phyloP scores from a whole-genome alignment of 371 early-diverging fungal species.

The Fennellomyces sp. region DNA sequence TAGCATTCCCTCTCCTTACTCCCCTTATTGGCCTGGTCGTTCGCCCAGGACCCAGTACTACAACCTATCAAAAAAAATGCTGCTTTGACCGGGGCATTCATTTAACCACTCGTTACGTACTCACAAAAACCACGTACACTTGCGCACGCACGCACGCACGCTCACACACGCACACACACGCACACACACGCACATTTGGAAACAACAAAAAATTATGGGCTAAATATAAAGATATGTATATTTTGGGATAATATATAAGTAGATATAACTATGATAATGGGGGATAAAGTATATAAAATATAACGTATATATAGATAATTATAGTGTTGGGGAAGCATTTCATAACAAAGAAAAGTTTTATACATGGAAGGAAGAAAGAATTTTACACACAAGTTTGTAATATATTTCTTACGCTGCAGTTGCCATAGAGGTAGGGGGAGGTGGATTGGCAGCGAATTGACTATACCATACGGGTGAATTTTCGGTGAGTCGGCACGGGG shows the following conservation, averaged over 20 bases:
- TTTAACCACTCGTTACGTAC: too few relatives aligned
- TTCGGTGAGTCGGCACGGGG: background rate
- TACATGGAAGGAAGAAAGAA: too few relatives aligned
- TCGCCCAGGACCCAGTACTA: background rate
- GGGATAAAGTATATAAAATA: background rate
- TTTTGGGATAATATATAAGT: background rate
- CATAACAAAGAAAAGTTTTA: constrained; percentile 1
- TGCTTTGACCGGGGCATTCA: background rate
- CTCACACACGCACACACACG: too few relatives aligned
- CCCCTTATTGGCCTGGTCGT: background rate
- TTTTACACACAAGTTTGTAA: background rate
- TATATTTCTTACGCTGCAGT: constrained; percentile 8
- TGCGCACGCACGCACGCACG: too few relatives aligned
- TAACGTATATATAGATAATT: background rate
- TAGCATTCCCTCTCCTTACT: background rate
- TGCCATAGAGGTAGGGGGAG: constrained; percentile 17
- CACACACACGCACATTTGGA: too few relatives aligned
- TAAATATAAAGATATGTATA: too few relatives aligned
- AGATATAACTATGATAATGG: background rate
- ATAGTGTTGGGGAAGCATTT: background rate
- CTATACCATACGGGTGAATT: constrained; percentile 26
- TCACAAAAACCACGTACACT: too few relatives aligned
- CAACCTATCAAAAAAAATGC: background rate
- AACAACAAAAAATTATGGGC: too few relatives aligned
- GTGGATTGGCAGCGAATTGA: constrained; percentile 22